These are phyloP conservation scores for Apiospora hydei DNA, from an alignment of 2,329 filamentous ascomycete genomes.

Conservation along the genomic window DNA sequence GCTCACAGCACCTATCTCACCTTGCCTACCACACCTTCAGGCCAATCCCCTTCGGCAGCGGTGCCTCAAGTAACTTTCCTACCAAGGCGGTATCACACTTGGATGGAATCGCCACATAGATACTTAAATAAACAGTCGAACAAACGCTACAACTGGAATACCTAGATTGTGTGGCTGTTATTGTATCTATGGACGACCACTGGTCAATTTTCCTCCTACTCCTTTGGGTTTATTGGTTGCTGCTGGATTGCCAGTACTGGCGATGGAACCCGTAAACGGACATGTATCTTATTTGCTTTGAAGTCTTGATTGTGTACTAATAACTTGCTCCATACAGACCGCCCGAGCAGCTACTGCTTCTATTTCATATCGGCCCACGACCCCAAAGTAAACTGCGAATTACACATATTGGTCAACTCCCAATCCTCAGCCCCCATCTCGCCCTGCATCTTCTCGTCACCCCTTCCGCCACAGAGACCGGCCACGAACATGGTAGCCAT, in stretches of 20 bases:
- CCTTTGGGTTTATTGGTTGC: too few relatives aligned
- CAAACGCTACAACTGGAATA: too few relatives aligned
- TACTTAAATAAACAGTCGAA: too few relatives aligned
- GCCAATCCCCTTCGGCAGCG: too few relatives aligned
- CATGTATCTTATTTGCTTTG: background rate
- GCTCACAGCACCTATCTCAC: too few relatives aligned
- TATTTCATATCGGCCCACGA: slow-evolving; percentile 34
- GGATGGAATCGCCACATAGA: too few relatives aligned
- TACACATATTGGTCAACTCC: slow-evolving; percentile 72
- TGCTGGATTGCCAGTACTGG: background rate
- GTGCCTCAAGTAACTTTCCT: too few relatives aligned
- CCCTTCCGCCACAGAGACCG: slow-evolving; percentile 58
- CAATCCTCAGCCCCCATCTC: slow-evolving; percentile 66
- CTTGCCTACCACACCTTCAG: too few relatives aligned
- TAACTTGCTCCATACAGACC: background rate
- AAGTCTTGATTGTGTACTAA: background rate
- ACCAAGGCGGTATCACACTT: too few relatives aligned
- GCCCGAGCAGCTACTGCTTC: background rate
- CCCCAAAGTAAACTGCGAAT: slow-evolving; percentile 65
- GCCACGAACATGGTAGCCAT: slow-evolving; percentile 71
- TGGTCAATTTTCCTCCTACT: background rate
- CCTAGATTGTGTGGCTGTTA: too few relatives aligned
- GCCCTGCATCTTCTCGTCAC: slow-evolving; percentile 51
- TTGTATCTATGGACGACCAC: background rate
- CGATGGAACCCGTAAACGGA: background rate